Evolutionary conservation across 23 red algal species (phyloP).

Genomic region (Gracilaria domingensis): DNA sequence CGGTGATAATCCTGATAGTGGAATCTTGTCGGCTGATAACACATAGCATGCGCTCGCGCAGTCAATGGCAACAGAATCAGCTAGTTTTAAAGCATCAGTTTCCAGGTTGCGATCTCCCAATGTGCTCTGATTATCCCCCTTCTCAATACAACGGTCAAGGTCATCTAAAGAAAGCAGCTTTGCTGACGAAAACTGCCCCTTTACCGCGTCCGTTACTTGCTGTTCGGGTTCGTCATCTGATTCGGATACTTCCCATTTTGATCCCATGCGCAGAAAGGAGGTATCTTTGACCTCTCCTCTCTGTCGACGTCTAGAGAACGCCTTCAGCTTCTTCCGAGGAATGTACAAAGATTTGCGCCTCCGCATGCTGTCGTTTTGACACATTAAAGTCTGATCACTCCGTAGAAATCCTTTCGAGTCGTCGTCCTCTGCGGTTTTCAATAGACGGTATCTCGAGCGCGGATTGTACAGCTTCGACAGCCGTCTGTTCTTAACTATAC

Average conservation of each 20-base stretch:
- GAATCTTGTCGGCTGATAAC: conserved; percentile 16
- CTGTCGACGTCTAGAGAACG: conserved; percentile 23
- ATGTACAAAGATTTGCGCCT: conserved; percentile 22
- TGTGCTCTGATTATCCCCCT: too few relatives aligned
- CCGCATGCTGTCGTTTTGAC: neutral
- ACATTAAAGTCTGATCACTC: neutral
- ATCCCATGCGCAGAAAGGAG: neutral
- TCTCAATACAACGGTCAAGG: neutral
- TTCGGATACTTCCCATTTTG: conserved; percentile 6
- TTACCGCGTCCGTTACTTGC: neutral
- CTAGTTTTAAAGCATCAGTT: conserved; percentile 33
- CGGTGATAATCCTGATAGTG: neutral
- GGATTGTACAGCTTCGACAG: conserved; percentile 26
- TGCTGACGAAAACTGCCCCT: neutral
- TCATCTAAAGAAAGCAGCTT: neutral
- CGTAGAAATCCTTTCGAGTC: neutral
- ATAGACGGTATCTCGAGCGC: neutral
- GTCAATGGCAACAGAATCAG: conserved; percentile 67
- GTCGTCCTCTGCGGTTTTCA: neutral
- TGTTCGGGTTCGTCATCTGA: conserved; percentile 8
- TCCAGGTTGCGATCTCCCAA: neutral
- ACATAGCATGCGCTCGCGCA: conserved; percentile 68
- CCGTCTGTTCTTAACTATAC: conserved; percentile 10
- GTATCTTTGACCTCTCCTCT: conserved; percentile 5
- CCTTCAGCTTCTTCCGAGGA: conserved; percentile 44